Base-by-base conservation (phyloP, 139 green algal genomes). In the Chlamydomonas incerta region DNA sequence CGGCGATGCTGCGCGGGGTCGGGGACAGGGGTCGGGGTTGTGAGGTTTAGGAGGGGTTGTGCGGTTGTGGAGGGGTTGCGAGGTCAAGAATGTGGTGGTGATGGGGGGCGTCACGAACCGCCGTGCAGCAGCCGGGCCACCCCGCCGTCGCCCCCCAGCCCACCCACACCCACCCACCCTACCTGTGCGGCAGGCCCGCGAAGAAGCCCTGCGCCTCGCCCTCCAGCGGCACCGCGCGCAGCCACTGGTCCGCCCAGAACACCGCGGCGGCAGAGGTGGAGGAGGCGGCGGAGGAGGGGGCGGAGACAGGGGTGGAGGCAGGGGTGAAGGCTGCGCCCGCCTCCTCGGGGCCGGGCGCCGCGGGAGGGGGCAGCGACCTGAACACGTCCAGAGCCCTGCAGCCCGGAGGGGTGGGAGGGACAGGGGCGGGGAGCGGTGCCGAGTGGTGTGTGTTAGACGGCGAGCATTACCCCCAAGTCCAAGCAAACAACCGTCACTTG, bases 161-260 rank as follows among this genome's bases (percentile, higher is more conserved):
- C 21, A 21, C 55, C 55, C 55, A 20, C 18, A 15, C 60, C 29
- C 41, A 75, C 18, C 6, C 33, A 2, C 9, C 84, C 60, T n/a
- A 88, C 87, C 80, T 85, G 46, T 81, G 37, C 21, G 87, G 91
- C 77, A 94, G 67, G 1, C 87, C 70, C 13, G 87, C 81, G 47
- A 94, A 92, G 87, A 94, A 94, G 76, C 89, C 91, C 74, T 92
- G 91, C 26, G 89, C 89, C 87, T 94, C 81, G 6, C 91, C 91
- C 33, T 90, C 85, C 73, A 92, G 68, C 31, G 91, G 89, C 28
- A 94, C 34, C 29, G 74, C 88, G 21, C 87, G 81, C 72, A 94
- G 81, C 91, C 91, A 94, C 35, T 72, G 84, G 72, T 92, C 82
- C 34, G 80, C 58, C 87, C 89, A 92, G 46, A 52, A 81, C 67